Percentiles rank a stretch among this genome's conserved stretches.
Evolutionary conservation across 2,329 filamentous ascomycete genomes (phyloP).

Genomic region (Elsinoe ampelina): DNA sequence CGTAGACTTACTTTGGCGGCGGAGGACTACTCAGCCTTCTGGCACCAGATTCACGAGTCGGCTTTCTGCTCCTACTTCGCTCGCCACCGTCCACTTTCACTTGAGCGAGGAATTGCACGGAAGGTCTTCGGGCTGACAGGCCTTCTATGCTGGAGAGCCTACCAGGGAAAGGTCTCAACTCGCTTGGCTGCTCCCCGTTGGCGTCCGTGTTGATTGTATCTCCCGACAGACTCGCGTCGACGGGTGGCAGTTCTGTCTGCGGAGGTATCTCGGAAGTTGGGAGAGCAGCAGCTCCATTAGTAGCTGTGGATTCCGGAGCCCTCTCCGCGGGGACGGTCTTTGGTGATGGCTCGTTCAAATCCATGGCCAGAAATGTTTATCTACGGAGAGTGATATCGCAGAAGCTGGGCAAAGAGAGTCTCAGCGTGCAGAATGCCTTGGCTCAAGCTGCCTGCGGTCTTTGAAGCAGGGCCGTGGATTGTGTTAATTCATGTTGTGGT

Average conservation of each 20-base stretch:
- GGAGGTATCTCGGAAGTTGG: constrained; percentile 2
- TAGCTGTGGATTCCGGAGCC: not conserved
- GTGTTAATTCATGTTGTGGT: not conserved
- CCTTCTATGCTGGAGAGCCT: not conserved
- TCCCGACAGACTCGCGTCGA: not conserved
- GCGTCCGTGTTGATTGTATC: not conserved
- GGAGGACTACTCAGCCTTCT: constrained; percentile 19
- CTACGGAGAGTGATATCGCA: too few species aligned
- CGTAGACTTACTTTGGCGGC: constrained; percentile 17
- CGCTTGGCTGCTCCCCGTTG: not conserved
- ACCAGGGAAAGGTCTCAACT: not conserved
- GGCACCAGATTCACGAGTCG: constrained; percentile 11
- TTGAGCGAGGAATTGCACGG: constrained; percentile 30
- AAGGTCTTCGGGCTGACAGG: constrained; percentile 34
- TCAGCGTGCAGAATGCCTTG: not conserved
- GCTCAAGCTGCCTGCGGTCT: not conserved
- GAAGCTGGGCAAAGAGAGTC: too few species aligned
- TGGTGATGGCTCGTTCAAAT: constrained; percentile 3
- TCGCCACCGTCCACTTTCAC: constrained; percentile 18
- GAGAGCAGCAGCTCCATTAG: not conserved
- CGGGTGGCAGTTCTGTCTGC: not conserved
- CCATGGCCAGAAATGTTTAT: not conserved
- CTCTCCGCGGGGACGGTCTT: not conserved
- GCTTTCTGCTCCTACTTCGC: constrained; percentile 17
- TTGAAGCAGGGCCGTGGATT: not conserved